Base-by-base conservation (phyloP, 345 rosid genomes). In the Dimocarpus longan region DNA sequence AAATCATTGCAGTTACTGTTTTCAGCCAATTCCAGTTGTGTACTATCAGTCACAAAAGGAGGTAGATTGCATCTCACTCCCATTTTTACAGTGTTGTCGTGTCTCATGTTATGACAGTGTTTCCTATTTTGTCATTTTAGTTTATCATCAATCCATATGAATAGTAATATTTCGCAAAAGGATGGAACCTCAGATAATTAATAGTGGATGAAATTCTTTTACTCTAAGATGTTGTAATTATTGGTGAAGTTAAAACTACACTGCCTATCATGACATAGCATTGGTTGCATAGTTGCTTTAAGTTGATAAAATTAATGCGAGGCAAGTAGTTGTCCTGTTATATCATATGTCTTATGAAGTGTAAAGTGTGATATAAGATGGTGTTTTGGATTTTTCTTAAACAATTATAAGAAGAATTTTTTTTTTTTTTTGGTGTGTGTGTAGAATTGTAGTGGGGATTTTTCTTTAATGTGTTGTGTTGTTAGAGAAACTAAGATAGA, bases 21-120 rank as follows among this genome's bases (percentile, higher is more conserved):
- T 90, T 76, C 93, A 85, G 83, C 90, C 95, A 67, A 88, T 96
- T 79, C 85, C 87, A 44, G 81, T 84, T 80, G 85, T 84, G 74
- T 88, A 84, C 76, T 94, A 89, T 82, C 99, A 93, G 75, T 96
- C 99, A 24, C 98, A 89, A 74, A 96, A 93, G 87, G 98, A 94
- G 94, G 99, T 93, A 85, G 75, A 13, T 79, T 77, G 39, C 74
- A 43, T 76, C 28, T 26, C 28, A 39, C 71, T 68, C 63, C 73
- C 54, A 63, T 71, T 43, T 22, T 39, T 40, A 54, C 69, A 3
- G 32, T 67, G 68, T 63, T 82, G 19, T 77, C 22, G 11, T 81
- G 11, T 21, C 39, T 8, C 59, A 54, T 16, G 59, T 54, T 54
- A 54, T 42, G 7, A 42, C 8, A 42, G 44, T 52, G 18, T 16